Percentiles rank a stretch among this genome's conserved stretches.
phyloP scores from a whole-genome alignment of 1,139 yeast genomes.

The Entelexis sorbosivorans region DNA sequence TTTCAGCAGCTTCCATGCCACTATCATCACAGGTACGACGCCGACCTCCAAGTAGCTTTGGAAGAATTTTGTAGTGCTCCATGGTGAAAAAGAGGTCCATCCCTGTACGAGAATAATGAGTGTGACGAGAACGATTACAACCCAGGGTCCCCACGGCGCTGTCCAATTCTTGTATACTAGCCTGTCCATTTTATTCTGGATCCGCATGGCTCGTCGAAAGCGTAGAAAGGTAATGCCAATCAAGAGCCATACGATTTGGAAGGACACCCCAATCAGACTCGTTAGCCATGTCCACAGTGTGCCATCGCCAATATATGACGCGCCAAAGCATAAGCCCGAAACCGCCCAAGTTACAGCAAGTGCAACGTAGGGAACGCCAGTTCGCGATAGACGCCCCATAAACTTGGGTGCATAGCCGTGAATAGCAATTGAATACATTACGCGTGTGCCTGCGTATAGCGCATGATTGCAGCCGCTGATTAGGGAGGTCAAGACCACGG shows the following conservation, averaged over 20 bases:
- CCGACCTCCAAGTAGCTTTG: slow-evolving; percentile 51
- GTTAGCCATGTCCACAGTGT: slow-evolving; percentile 54
- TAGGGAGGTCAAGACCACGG: slow-evolving; percentile 41
- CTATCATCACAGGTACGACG: slow-evolving; percentile 41
- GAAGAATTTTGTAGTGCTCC: slow-evolving; percentile 47
- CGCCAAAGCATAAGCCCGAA: slow-evolving; percentile 57
- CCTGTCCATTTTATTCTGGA: slow-evolving; percentile 32
- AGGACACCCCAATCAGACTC: slow-evolving; percentile 52
- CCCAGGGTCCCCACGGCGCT: slow-evolving; percentile 44
- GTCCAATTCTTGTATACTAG: slow-evolving; percentile 45
- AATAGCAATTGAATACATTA: slow-evolving; percentile 38
- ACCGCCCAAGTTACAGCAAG: slow-evolving; percentile 34
- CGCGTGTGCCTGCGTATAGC: slow-evolving; percentile 41
- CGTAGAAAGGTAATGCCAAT: slow-evolving; percentile 40
- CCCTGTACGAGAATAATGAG: slow-evolving; percentile 56
- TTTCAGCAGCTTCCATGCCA: slow-evolving; percentile 39
- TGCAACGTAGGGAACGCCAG: slow-evolving; percentile 40
- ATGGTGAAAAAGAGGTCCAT: slow-evolving; percentile 55
- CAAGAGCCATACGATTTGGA: slow-evolving; percentile 46
- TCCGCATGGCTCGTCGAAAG: slow-evolving; percentile 39
- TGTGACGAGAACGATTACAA: slow-evolving; percentile 42
- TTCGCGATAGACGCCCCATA: slow-evolving; percentile 37
- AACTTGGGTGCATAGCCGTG: slow-evolving; percentile 43
- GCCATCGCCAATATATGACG: slow-evolving; percentile 40
- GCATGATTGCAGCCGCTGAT: slow-evolving; percentile 46